Evolutionary conservation across 2,329 filamentous ascomycete genomes (phyloP), one percentile per base, ranked within the genome.

Genomic region (Calonectria hawksworthii): DNA sequence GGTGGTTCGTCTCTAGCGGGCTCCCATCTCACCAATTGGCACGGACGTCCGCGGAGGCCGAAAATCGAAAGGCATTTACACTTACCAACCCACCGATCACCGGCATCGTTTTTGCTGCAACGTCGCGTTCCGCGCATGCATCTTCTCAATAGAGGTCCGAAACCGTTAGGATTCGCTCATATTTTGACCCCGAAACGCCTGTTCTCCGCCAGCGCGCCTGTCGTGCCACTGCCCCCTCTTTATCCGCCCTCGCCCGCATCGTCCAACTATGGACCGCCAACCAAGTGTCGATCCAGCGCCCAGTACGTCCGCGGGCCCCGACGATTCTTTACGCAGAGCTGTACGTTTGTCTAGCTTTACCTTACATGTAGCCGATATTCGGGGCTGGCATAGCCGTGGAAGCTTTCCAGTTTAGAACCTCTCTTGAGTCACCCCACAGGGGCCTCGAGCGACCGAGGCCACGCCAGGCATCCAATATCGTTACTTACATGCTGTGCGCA

Each of bases 271-370:
- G 61, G 78, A 76, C 36, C 56, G 56, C 23, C 71, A 72, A 18
- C 70, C 70, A 51, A 74, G 72, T 51, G 70, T 74, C 54, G 74
- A 68, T 36, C 70, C 74, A 54, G 32, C 73, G 34, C 72, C 68
- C 30, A 4, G 68, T 61, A 70, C 70, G 68, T 76, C 84, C 82
- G 83, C 83, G 82, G 83, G 80, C 67, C 72, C 83, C 84, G 85
- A 86, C 51, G 85, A 86, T 74, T 72, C 84, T 73, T 73, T 77
- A 67, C 80, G 84, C 51, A 79, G 84, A 83, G 85, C 85, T 76
- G 85, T 86, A 84, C 77, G 85, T 86, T 51, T 76, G 71, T n/a
- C n/a, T n/a, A n/a, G 67, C 68, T 61, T 73, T 61, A 64, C 28
- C 56, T 50, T 69, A 41, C 32, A 26, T 38, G 30, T 41, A 47